Conservation (phyloP, 208 protist genomes). For the Angomonas ambiguus region DNA sequence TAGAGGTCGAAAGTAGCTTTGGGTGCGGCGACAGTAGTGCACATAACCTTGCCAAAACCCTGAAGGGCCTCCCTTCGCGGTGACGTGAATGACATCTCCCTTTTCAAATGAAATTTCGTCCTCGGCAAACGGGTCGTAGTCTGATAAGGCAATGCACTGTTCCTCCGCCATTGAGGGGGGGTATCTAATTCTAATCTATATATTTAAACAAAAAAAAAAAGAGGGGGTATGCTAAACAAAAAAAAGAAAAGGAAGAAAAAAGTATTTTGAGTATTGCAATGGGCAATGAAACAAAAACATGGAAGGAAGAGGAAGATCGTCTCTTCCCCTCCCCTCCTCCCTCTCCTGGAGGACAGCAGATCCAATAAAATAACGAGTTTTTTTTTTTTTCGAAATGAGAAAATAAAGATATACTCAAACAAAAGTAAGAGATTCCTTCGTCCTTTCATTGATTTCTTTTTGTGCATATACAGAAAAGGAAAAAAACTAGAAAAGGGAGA, state of each 20-base stretch:
- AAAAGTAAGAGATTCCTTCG: no score
- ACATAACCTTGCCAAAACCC: constrained; percentile 88
- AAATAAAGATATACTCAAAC: neutral
- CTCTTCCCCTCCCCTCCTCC: neutral
- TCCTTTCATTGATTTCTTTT: constrained; percentile 16
- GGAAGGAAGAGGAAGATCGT: neutral
- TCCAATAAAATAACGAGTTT: neutral
- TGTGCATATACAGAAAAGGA: constrained; percentile 19
- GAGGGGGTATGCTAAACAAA: neutral
- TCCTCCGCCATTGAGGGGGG: constrained; percentile 32
- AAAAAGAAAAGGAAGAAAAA: constrained; percentile 11
- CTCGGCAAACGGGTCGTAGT: constrained; percentile 47
- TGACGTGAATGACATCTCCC: constrained; percentile 83
- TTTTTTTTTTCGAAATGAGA: neutral
- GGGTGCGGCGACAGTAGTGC: neutral
- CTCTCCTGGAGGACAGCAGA: neutral
- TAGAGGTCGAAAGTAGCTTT: neutral
- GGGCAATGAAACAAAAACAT: constrained; percentile 4
- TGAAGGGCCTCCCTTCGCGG: constrained; percentile 57
- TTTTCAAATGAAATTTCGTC: constrained; percentile 85
- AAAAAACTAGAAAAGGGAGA: constrained; percentile 7
- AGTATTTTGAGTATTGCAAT: constrained; percentile 7
- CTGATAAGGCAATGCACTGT: constrained; percentile 73
- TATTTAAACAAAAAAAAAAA: neutral
- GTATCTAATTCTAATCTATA: no score